These are phyloP conservation scores for Fraxinus floribunda DNA, from an alignment of 305 asterid species.

Conservation along the genomic window DNA sequence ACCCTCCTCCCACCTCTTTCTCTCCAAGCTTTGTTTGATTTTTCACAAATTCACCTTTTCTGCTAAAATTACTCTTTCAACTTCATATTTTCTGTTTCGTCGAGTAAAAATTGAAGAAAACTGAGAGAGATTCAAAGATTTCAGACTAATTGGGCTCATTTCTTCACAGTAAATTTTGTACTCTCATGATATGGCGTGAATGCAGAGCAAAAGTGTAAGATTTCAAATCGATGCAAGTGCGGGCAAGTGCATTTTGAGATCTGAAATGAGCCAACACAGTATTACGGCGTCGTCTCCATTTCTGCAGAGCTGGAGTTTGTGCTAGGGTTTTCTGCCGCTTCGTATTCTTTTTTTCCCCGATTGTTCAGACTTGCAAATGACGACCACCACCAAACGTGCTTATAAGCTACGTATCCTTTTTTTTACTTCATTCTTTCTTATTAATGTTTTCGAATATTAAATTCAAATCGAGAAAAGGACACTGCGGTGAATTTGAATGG, in stretches of 20 bases:
- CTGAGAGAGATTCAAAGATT: neutral
- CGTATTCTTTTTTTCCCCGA: constrained; percentile 15
- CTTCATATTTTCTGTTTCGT: constrained; percentile 18
- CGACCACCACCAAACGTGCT: constrained; percentile 91
- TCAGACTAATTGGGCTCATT: constrained; percentile 21
- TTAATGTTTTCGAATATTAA: constrained; percentile 3
- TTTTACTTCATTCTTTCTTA: constrained; percentile 17
- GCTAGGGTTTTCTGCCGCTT: constrained; percentile 42
- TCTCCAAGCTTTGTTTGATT: constrained; percentile 2
- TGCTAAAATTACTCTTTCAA: neutral
- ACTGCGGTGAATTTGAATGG: constrained; percentile 24
- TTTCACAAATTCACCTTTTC: neutral
- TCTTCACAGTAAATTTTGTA: constrained; percentile 16
- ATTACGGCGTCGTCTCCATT: constrained; percentile 18
- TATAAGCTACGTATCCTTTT: constrained; percentile 97
- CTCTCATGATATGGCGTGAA: constrained; percentile 20
- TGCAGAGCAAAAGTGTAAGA: neutral
- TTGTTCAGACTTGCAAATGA: constrained; percentile 39
- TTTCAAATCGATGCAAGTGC: constrained; percentile 37
- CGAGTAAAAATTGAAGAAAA: neutral
- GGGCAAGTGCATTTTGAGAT: constrained; percentile 37
- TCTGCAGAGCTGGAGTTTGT: constrained; percentile 30
- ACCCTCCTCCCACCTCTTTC: constrained; percentile 10
- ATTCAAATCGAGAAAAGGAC: constrained; percentile 17
- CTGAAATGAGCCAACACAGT: constrained; percentile 33